phyloP scores from a whole-genome alignment of 73 alveolate genomes.

The Paramecium pentaurelia region DNA sequence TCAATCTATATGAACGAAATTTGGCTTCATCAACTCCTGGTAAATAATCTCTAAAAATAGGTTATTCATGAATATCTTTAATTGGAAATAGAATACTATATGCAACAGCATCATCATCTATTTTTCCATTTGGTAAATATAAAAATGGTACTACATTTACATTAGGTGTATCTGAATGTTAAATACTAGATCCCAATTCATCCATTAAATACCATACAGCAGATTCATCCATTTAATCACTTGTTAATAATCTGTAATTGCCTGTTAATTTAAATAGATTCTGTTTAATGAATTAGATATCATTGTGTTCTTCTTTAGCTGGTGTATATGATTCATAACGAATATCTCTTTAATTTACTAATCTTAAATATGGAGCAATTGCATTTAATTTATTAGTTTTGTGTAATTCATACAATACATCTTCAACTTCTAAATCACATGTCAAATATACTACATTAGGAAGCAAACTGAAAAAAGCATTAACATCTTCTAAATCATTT shows the following conservation, averaged over 20 bases:
- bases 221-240: constrained; percentile 82
- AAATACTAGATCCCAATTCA: constrained; percentile 86
- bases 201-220: constrained; percentile 90
- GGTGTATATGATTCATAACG: constrained; percentile 36
- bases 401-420: constrained; percentile 47
- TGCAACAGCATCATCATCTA: constrained; percentile 78
- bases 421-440: constrained; percentile 72
- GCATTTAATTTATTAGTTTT: constrained; percentile 54
- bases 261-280: constrained; percentile 80
- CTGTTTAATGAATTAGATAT: constrained; percentile 65
- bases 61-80: constrained; percentile 71
- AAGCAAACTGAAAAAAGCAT: constrained; percentile 58
- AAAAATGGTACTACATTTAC: constrained; percentile 86
- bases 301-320: constrained; percentile 62
- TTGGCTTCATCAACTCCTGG: constrained; percentile 80
- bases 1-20: constrained; percentile 89
- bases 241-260: constrained; percentile 82
- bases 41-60: constrained; percentile 84
- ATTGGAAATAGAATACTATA: constrained; percentile 88
- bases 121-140: constrained; percentile 74
- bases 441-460: constrained; percentile 60
- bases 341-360: constrained; percentile 63
- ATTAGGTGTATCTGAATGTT: constrained; percentile 92
- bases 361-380: constrained; percentile 62
- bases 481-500: constrained; percentile 58